Percentiles rank a stretch among this genome's conserved stretches.
Evolutionary conservation across 257 asterid genomes (phyloP).

Genomic region (Asclepias syriaca): DNA sequence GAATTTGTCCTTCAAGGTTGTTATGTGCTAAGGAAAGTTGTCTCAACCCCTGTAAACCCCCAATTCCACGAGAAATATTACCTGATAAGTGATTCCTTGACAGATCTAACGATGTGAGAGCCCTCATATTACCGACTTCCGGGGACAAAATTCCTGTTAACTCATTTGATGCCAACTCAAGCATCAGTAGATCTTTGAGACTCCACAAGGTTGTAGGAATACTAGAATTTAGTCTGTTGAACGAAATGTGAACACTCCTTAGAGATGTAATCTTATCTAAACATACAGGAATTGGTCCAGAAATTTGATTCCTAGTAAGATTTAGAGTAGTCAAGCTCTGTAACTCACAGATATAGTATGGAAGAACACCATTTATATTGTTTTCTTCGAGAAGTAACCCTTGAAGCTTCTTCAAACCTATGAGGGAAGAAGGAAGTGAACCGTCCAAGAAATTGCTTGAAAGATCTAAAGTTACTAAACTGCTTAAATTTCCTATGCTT

Average conservation of each 20-base stretch:
- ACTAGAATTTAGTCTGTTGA: not conserved
- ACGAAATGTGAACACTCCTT: not conserved
- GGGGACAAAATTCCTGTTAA: constrained; percentile 1
- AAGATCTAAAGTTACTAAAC: not conserved
- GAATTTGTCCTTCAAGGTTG: constrained; percentile 2
- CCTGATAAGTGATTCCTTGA: constrained; percentile 25
- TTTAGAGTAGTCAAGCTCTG: not conserved
- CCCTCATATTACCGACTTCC: constrained; percentile 14
- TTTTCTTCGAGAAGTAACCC: not conserved
- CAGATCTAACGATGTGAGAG: constrained; percentile 6
- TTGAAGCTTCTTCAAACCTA: not conserved
- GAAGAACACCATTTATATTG: not conserved
- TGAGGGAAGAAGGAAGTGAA: not conserved
- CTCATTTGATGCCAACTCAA: not conserved
- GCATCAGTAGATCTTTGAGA: not conserved
- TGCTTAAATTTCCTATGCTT: constrained; percentile 7
- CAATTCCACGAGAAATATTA: not conserved
- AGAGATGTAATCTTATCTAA: constrained; percentile 7
- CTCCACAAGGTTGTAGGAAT: not conserved
- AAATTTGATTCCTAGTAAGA: not conserved
- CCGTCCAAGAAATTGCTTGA: not conserved
- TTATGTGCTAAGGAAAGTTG: not conserved
- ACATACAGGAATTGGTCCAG: not conserved
- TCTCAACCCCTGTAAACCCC: not conserved
- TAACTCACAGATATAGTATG: not conserved